Evolutionary conservation across 179 eudicot species (phyloP), one percentile per base, ranked within the genome.

Genomic region (Beta corolliflora): DNA sequence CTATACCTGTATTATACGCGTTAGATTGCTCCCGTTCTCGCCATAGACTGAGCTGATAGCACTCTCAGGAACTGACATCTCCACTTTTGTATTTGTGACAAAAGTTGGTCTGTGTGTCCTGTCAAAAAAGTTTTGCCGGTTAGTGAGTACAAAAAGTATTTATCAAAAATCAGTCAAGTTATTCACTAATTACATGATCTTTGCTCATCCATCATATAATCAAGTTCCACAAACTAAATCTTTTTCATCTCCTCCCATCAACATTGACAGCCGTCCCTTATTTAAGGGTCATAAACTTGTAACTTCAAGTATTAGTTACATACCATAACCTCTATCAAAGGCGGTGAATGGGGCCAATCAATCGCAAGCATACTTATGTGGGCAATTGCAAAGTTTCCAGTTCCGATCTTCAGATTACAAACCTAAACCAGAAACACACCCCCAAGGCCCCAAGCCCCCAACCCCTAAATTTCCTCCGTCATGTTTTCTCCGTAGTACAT

Each of bases 81-180:
- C 97, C 86, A 93, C 88, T 4, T 91, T 89, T 65, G 97, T 91
- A 82, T 91, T 95, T 56, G 90, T 92, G 78, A 92, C 89, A 73
- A 91, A 73, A 60, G 91, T 91, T 7, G 93, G 84, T 87, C 92
- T 87, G 66, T 78, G 88, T 81, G 79, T 88, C 80, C 95, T 93
- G 92, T 18, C 7, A 29, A 23, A 9, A 56, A 48, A 46, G 10
- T 9, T 25, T 25, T 25, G 29, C 29, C 5, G 58, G 58, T 60
- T 41, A 31, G 72, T 6, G 11, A 15, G 21, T 68, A 41, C 21
- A 10, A 77, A 83, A 66, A 79, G 19, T 59, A 44, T 8, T 36
- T 29, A 25, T 25, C 29, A 25, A 25, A 25, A 25, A 25, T 36
- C 31, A 23, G 5, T 61, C 9, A 66, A 10, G n/a, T 16, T 54